These are phyloP conservation scores for Pleurotus giganteus DNA, from an alignment of 768 basidiomycete genomes.

Conservation along the genomic window DNA sequence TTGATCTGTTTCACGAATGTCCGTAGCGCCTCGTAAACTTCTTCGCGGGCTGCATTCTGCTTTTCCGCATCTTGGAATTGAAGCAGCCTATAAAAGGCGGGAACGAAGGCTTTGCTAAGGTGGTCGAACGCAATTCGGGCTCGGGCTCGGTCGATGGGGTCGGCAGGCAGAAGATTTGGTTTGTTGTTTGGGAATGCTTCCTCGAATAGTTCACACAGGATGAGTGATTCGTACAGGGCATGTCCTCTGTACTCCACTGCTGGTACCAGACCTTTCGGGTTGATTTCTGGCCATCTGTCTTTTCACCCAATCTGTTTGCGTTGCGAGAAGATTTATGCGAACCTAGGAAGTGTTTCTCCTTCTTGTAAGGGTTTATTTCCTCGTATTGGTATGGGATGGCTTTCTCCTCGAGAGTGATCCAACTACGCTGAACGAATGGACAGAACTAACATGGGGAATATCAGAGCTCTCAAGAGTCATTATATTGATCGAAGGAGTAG, in stretches of 20 bases:
- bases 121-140: conserved; percentile 60
- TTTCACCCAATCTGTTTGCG: neutral
- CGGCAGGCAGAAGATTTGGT: conserved; percentile 48
- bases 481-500: neutral
- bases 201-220: conserved; percentile 67
- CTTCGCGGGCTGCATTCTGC: conserved; percentile 24
- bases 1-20: conserved; percentile 30
- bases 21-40: conserved; percentile 25
- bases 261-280: conserved; percentile 71
- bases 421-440: conserved; percentile 57
- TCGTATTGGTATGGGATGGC: conserved; percentile 66
- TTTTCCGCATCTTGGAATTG: conserved; percentile 34
- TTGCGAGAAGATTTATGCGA: conserved; percentile 11
- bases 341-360: conserved; percentile 56
- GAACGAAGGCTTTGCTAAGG: conserved; percentile 50
- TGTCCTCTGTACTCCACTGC: conserved; percentile 48
- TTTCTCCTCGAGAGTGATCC: conserved; percentile 68
- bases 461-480: neutral
- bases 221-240: conserved; percentile 62
- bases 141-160: conserved; percentile 49
- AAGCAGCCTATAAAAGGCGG: conserved; percentile 48
- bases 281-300: conserved; percentile 37
- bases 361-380: conserved; percentile 71
- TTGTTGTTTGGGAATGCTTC: conserved; percentile 48
- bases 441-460: conserved; percentile 41